Evolutionary conservation across 805 yeast genomes (phyloP), one percentile per base, ranked within the genome.

Genomic region (Torulaspora maleeae): DNA sequence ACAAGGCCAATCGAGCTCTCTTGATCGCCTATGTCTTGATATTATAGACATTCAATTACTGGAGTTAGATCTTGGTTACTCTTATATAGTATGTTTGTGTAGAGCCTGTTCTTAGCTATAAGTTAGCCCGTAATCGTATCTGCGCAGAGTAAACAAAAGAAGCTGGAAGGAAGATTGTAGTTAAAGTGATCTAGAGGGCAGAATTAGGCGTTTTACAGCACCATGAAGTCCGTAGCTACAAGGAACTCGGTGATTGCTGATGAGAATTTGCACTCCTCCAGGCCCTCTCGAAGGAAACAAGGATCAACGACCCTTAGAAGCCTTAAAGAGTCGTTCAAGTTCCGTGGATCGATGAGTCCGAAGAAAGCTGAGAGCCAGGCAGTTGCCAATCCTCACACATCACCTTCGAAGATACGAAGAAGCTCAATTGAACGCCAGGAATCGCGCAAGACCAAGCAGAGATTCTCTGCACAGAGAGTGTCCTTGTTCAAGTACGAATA

Each of bases 381-480:
- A 4, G 33, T 27, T 3, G 11, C 36, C 7, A 15, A 13, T 22
- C n/a, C 33, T 6, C 30, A 43, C n/a, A 17, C 15, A 19, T 19
- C 28, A n/a, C 13, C 47, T 4, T 38, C 49, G 19, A 41, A 42
- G 36, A 39, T 44, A 45, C 48, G 52, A 38, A 45, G 35, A 19
- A 33, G 33, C 27, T 24, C 33, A 12, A 25, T 22, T 17, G 19
- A 42, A 10, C 35, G 30, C 19, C 38, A 20, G 3, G 40, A 39
- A 13, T 17, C 34, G 13, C 29, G 39, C n/a, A 44, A 36, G 36
- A 27, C 45, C 27, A 44, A 39, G 27, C 47, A 42, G 36, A 43
- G 67, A 28, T 37, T 51, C 9, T 63, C 67, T 7, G 62, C 67
- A 1, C 67, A 64, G 42, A 44, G 64, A 46, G 53, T 60, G 11